A percentile compares a stretch with the other conserved stretches of the same genome.
Evolutionary conservation across 257 asterid genomes (phyloP).

Genomic region (Catharanthus roseus): DNA sequence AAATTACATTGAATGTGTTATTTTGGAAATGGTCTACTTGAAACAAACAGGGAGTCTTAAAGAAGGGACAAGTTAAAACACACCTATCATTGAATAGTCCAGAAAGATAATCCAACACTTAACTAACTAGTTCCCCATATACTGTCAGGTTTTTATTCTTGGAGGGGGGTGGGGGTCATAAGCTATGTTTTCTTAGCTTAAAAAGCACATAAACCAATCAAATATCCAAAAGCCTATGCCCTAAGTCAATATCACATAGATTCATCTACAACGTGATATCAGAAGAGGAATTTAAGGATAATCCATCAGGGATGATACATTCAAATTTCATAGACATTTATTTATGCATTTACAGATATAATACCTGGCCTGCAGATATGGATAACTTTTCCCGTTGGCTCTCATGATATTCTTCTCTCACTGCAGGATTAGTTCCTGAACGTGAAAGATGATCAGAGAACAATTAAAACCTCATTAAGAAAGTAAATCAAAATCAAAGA

Average conservation of each 20-base stretch:
- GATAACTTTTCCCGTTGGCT: constrained; percentile 27
- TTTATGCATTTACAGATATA: constrained; percentile 10
- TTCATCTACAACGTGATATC: neutral
- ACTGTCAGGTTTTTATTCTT: neutral
- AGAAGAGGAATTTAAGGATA: neutral
- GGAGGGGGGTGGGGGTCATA: neutral
- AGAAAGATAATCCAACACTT: neutral
- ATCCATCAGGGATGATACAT: neutral
- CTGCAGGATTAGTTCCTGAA: constrained; percentile 45
- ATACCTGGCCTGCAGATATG: constrained; percentile 39
- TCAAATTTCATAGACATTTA: constrained; percentile 1
- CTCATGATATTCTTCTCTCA: constrained; percentile 24
- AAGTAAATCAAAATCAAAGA: neutral
- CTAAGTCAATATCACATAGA: neutral
- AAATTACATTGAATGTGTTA: neutral
- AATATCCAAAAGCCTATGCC: neutral
- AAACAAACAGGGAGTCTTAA: neutral
- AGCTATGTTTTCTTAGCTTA: neutral
- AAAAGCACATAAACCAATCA: neutral
- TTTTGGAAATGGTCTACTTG: neutral
- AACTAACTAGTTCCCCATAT: neutral
- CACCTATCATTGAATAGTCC: neutral
- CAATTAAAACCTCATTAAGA: neutral
- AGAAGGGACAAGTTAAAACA: neutral
- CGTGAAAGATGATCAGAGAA: constrained; percentile 15